phyloP scores from a whole-genome alignment of 257 asterid genomes.

The Datura wrightii region DNA sequence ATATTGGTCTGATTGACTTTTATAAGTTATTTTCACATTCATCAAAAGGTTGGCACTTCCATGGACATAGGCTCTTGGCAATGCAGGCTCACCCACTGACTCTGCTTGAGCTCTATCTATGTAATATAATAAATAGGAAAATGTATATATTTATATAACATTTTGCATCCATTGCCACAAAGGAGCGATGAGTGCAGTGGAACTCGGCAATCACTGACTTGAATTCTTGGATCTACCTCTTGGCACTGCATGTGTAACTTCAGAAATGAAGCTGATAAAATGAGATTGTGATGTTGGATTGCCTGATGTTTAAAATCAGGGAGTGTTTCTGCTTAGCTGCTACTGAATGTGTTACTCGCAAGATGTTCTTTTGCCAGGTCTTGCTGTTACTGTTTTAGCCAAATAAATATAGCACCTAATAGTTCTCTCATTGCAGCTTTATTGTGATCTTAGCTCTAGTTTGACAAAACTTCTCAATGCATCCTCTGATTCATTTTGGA shows the following conservation, averaged over 20 bases:
- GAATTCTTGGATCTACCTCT: too few species aligned
- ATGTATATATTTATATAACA: background rate
- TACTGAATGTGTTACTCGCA: constrained; percentile 12
- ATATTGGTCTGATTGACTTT: background rate
- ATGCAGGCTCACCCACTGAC: background rate
- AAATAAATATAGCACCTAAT: background rate
- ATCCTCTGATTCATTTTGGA: constrained; percentile 81
- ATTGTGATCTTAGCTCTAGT: constrained; percentile 65
- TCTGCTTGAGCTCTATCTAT: background rate
- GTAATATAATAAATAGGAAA: background rate
- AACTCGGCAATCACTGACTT: background rate
- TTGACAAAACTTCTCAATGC: constrained; percentile 77
- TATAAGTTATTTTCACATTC: background rate
- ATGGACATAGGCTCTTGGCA: background rate
- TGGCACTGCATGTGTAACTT: too few species aligned
- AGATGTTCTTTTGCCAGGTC: background rate
- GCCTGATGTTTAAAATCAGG: background rate
- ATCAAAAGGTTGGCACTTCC: background rate
- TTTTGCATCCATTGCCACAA: background rate
- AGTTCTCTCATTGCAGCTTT: constrained; percentile 59
- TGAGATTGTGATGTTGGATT: background rate
- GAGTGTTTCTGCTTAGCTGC: background rate
- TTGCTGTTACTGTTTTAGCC: background rate
- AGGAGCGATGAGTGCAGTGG: background rate
- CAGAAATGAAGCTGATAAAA: constrained; percentile 13